Percentiles rank a stretch among this genome's conserved stretches.
Conservation (phyloP, 2,329 filamentous ascomycete species). For the Ceratocystis papillata region DNA sequence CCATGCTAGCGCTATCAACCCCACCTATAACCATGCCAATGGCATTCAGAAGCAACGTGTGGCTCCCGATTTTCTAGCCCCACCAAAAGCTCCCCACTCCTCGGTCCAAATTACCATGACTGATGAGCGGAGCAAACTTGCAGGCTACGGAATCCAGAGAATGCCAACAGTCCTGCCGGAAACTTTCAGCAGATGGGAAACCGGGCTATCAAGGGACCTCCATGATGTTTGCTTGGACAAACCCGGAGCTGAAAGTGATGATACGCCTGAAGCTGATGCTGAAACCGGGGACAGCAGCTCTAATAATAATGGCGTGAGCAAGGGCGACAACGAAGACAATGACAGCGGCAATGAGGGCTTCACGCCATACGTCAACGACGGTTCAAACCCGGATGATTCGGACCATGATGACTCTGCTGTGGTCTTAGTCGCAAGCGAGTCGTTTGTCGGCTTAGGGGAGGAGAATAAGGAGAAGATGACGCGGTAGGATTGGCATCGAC, state of each 20-base stretch:
- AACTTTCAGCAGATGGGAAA: no score
- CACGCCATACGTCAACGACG: background rate
- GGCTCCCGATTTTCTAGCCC: background rate
- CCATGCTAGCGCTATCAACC: background rate
- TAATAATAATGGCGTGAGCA: background rate
- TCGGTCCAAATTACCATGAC: background rate
- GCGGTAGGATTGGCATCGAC: background rate
- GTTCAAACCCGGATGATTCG: background rate
- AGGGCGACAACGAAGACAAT: background rate
- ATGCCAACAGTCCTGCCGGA: no score
- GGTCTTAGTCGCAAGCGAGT: background rate
- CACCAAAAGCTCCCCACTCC: background rate
- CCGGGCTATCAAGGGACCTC: no score
- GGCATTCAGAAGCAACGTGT: background rate
- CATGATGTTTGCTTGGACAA: no score
- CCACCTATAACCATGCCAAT: background rate
- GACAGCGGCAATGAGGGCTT: slow-evolving; percentile 6
- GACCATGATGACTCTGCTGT: slow-evolving; percentile 8
- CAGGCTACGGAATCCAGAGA: background rate
- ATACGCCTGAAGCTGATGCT: background rate
- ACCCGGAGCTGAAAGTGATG: background rate
- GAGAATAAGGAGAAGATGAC: background rate
- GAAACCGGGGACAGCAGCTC: background rate
- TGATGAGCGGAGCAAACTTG: background rate
- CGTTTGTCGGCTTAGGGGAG: background rate